Percentiles rank a stretch among this genome's conserved stretches.
These are phyloP conservation scores for Ganoderma sinense DNA, from an alignment of 1,284 basidiomycete species.

Conservation along the genomic window DNA sequence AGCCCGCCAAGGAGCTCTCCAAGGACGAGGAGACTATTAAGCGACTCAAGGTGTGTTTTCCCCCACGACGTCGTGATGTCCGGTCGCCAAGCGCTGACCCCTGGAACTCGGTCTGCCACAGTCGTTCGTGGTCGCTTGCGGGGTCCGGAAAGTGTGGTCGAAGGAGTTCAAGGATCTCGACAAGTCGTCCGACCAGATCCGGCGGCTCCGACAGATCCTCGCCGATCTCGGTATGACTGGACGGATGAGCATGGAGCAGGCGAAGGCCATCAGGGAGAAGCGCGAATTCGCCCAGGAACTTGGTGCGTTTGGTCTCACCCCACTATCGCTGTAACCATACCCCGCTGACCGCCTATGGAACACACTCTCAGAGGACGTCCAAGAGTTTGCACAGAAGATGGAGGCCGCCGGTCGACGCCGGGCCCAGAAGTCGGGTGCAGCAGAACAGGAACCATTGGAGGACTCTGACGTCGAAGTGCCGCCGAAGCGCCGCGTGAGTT, in stretches of 20 bases:
- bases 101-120: conserved; percentile 34
- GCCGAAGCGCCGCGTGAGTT: conserved; percentile 44
- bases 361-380: conserved; percentile 63
- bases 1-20: conserved; percentile 36
- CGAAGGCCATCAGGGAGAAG: conserved; percentile 72
- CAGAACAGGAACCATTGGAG: conserved; percentile 40
- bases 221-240: conserved; percentile 82
- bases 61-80: not conserved
- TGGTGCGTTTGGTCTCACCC: conserved; percentile 52
- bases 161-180: conserved; percentile 76
- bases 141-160: conserved; percentile 83
- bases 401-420: conserved; percentile 33
- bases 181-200: conserved; percentile 69
- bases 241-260: conserved; percentile 80
- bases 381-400: conserved; percentile 56
- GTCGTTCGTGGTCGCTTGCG: conserved; percentile 80
- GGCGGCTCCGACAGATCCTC: conserved; percentile 70
- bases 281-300: conserved; percentile 83
- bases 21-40: conserved; percentile 47
- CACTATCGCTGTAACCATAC: not conserved
- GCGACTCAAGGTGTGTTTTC: conserved; percentile 41
- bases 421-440: conserved; percentile 24
- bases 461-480: conserved; percentile 41
- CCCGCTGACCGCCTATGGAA: not conserved
- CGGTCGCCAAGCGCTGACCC: not conserved